Evolutionary conservation across 202 grass and related monocot species (phyloP).

Genomic region (Musa balbisiana): DNA sequence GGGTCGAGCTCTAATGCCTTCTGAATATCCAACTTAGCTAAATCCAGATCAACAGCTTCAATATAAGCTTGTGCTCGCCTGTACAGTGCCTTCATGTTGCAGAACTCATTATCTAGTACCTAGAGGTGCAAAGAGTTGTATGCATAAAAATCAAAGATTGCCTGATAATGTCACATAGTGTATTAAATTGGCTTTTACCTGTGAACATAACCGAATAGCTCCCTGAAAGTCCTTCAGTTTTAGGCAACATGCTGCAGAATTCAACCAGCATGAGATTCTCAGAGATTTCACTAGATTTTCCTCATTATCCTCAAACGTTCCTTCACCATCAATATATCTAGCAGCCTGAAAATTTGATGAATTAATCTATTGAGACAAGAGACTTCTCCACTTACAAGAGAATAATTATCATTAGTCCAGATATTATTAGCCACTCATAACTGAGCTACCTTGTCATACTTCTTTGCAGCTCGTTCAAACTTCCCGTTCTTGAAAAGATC

Average conservation of each 20-base stretch:
- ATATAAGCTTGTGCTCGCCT: conserved; percentile 35
- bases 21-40: conserved; percentile 31
- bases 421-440: background rate
- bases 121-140: background rate
- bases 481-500: conserved; percentile 34
- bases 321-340: conserved; percentile 28
- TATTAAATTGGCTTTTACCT: conserved; percentile 6
- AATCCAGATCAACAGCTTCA: conserved; percentile 30
- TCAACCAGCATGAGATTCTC: conserved; percentile 36
- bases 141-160: background rate
- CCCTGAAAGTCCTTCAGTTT: conserved; percentile 31
- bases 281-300: conserved; percentile 26
- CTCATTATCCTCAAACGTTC: conserved; percentile 16
- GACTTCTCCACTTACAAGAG: background rate
- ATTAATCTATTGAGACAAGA: background rate
- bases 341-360: conserved; percentile 32
- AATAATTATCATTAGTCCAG: background rate
- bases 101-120: conserved; percentile 32
- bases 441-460: conserved; percentile 31
- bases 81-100: conserved; percentile 38
- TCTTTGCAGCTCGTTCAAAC: conserved; percentile 34
- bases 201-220: conserved; percentile 32
- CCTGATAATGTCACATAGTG: background rate
- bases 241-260: conserved; percentile 38
- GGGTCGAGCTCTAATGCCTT: conserved; percentile 32